phyloP scores from a whole-genome alignment of 2,329 filamentous ascomycete genomes.

The Clarireedia homoeocarpa region DNA sequence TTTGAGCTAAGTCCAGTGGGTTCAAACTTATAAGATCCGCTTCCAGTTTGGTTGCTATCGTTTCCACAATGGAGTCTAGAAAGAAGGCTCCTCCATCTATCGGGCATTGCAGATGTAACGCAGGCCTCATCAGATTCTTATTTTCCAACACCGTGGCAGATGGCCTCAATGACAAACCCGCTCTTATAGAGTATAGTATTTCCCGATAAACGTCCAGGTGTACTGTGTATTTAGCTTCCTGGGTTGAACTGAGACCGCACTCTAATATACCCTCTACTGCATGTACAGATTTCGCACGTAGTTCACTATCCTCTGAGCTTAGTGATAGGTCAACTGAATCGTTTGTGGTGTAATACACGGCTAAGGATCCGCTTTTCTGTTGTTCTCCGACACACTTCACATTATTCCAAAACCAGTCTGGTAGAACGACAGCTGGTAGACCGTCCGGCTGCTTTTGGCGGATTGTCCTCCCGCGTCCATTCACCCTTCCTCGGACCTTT shows the following conservation, averaged over 20 bases:
- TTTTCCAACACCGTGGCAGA: conserved; percentile 9
- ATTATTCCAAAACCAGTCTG: conserved; percentile 49
- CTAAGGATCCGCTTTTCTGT: conserved; percentile 15
- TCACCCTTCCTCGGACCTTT: conserved; percentile 14
- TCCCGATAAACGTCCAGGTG: conserved; percentile 27
- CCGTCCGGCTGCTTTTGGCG: conserved; percentile 23
- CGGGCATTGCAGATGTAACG: conserved; percentile 52
- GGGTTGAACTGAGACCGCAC: conserved; percentile 13
- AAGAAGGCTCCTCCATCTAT: conserved; percentile 44
- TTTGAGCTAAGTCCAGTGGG: conserved; percentile 60
- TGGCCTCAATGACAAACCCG: conserved; percentile 39
- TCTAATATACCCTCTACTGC: conserved; percentile 8
- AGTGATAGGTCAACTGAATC: no score
- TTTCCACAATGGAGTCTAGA: conserved; percentile 54
- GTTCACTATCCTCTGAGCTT: neutral
- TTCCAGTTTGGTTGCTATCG: conserved; percentile 50
- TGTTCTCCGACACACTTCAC: conserved; percentile 30
- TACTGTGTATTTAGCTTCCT: conserved; percentile 24
- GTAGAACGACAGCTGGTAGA: conserved; percentile 46
- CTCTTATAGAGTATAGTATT: conserved; percentile 41
- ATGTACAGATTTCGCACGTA: conserved; percentile 1
- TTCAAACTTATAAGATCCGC: conserved; percentile 63
- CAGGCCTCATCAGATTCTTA: conserved; percentile 38
- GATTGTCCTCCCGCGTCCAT: conserved; percentile 14
- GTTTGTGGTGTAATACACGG: conserved; percentile 12